Percentiles rank a stretch among this genome's conserved stretches.
phyloP scores from a whole-genome alignment of 2,329 filamentous ascomycete species.

The Cyphellophora attinorum region DNA sequence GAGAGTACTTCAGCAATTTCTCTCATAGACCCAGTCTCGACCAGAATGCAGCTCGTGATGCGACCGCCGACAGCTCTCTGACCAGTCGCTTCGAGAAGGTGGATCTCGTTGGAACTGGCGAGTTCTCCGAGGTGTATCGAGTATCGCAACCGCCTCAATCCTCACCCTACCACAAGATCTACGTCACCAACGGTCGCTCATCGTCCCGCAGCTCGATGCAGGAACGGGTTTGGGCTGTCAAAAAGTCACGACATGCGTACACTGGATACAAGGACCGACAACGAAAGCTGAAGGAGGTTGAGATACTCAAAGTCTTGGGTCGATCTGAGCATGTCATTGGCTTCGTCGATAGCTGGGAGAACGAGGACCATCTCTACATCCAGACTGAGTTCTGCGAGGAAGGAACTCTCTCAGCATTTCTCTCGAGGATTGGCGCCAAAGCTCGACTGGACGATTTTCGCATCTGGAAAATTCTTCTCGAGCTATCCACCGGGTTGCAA shows the following conservation, averaged over 20 bases:
- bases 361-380: constrained; percentile 78
- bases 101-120: constrained; percentile 71
- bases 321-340: constrained; percentile 78
- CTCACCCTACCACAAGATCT: constrained; percentile 30
- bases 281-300: constrained; percentile 73
- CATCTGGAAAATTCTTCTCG: constrained; percentile 95
- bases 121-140: constrained; percentile 87
- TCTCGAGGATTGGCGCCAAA: constrained; percentile 71
- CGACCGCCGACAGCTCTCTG: constrained; percentile 66
- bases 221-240: constrained; percentile 73
- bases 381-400: constrained; percentile 97
- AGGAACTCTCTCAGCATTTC: constrained; percentile 77
- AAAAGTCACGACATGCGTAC: constrained; percentile 78
- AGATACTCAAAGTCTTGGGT: constrained; percentile 64
- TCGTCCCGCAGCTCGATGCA: constrained; percentile 41
- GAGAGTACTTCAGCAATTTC: constrained; percentile 48
- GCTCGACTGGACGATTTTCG: constrained; percentile 91
- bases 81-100: constrained; percentile 70
- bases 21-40: constrained; percentile 56
- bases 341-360: constrained; percentile 80
- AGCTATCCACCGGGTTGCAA: constrained; percentile 72
- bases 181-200: constrained; percentile 31
- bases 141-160: constrained; percentile 45
- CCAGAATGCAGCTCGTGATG: constrained; percentile 59
- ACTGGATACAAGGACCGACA: constrained; percentile 71